Base-by-base conservation (phyloP, 2,329 filamentous ascomycete genomes). In the Claviceps spartinae region DNA sequence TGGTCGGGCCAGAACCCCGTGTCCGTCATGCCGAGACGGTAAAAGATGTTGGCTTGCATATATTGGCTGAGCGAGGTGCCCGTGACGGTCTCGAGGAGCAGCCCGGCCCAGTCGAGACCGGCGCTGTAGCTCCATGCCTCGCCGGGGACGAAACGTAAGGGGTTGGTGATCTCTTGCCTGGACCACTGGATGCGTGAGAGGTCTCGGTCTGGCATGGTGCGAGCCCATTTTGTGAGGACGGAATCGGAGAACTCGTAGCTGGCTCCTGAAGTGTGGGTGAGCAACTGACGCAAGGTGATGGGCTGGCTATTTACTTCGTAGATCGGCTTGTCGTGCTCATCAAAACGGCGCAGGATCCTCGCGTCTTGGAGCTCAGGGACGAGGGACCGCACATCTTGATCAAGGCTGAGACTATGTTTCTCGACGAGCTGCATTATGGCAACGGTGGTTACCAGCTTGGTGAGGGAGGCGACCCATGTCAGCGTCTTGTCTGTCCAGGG, bases 251-350 rank as follows among this genome's bases (percentile, higher is more conserved):
- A 40, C 44, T 74, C 72, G 57, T 76, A 74, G 1, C 63, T 66
- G 0, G 76, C 53, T 2, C 77, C 77, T 5, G 67, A 62, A 0
- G 74, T 72, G 59, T 80, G 77, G 0, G 71, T 73, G 3, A 80
- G 66, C 0, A 79, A 66, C 22, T 64, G 67, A 64, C 67, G 63
- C 20, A 73, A 58, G 0, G 69, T 72, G 50, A 75, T 67, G 14
- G 68, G 62, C 14, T 52, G 57, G 2, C 54, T 58, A 54, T 71
- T 70, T 6, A 65, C 60, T 48, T 67, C 63, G 5, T 72, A 62
- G 5, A 69, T 61, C 0, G 72, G 70, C 36, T 61, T 55, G 22
- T 60, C 68, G 5, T 65, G 57, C 0, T 58, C 58, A 30, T 65
- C 58, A 50, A 72, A 71, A 9, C 66, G 69, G 13, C 58, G 60